Conservation (phyloP, 2,329 filamentous ascomycete genomes). For the Tolypocladium pustulatum region DNA sequence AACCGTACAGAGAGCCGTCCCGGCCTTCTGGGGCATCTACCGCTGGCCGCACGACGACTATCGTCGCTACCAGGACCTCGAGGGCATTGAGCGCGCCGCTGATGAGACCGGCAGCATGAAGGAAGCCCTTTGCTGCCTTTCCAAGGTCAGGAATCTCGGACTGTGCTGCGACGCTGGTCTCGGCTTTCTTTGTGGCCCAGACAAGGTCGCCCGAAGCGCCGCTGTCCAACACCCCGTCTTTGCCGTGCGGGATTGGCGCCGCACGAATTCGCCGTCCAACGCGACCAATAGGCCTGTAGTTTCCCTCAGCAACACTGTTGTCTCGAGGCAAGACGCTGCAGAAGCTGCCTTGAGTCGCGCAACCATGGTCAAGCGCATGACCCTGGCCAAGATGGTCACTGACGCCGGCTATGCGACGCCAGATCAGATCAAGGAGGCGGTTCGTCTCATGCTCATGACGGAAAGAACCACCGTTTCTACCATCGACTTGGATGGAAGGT, state of each 20-base stretch:
- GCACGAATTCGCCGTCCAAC: neutral
- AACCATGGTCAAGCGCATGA: conserved; percentile 17
- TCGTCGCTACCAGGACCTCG: conserved; percentile 46
- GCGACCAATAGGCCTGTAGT: conserved; percentile 5
- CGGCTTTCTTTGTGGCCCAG: conserved; percentile 55
- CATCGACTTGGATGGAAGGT: conserved; percentile 23
- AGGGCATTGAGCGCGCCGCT: conserved; percentile 50
- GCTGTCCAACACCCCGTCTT: conserved; percentile 26
- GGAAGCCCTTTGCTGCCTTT: conserved; percentile 45
- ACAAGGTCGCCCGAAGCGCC: conserved; percentile 37
- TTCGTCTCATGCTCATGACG: conserved; percentile 22
- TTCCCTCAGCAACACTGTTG: conserved; percentile 8
- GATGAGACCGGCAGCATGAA: conserved; percentile 54
- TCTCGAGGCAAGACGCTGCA: conserved; percentile 12
- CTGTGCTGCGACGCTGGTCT: conserved; percentile 57
- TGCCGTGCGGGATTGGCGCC: conserved; percentile 15
- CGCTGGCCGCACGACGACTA: conserved; percentile 53
- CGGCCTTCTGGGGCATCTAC: conserved; percentile 54
- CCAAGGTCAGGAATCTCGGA: conserved; percentile 49
- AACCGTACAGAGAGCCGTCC: conserved; percentile 38
- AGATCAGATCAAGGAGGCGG: conserved; percentile 19
- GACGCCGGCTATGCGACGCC: conserved; percentile 22
- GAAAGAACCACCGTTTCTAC: conserved; percentile 18
- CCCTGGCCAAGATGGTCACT: conserved; percentile 25
- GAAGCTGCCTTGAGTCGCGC: conserved; percentile 9